These are phyloP conservation scores for Talaromyces sp. DNA, from an alignment of 2,329 filamentous ascomycete species.

Conservation along the genomic window DNA sequence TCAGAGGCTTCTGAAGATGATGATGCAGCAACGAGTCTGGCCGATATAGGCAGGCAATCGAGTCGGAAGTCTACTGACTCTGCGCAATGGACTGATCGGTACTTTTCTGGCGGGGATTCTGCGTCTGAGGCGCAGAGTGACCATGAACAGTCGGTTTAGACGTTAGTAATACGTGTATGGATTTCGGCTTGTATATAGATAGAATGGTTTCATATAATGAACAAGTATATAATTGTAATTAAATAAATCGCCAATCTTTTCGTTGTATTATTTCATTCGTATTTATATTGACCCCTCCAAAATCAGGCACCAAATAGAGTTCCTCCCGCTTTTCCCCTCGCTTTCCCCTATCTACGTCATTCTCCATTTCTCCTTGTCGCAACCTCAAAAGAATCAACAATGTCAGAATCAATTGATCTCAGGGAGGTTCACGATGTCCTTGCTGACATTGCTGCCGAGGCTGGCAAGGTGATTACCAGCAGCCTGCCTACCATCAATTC, in stretches of 20 bases:
- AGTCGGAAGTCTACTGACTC: slow-evolving; percentile 43
- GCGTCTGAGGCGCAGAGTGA: slow-evolving; percentile 30
- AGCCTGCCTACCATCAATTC: slow-evolving; percentile 36
- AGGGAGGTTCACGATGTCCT: slow-evolving; percentile 41
- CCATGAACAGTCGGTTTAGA: slow-evolving; percentile 4
- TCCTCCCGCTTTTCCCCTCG: neutral
- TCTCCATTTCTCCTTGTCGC: neutral
- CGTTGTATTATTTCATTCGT: too few species aligned
- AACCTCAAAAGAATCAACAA: neutral
- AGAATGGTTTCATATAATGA: neutral
- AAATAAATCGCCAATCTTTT: neutral
- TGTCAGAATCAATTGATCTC: slow-evolving; percentile 19
- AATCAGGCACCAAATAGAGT: too few species aligned
- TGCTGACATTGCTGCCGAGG: slow-evolving; percentile 36
- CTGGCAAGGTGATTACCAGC: slow-evolving; percentile 40
- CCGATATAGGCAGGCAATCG: neutral
- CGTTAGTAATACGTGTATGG: neutral
- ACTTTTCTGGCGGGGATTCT: slow-evolving; percentile 52
- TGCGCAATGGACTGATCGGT: slow-evolving; percentile 61
- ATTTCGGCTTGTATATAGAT: neutral
- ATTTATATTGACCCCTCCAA: too few species aligned
- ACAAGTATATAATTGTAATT: neutral
- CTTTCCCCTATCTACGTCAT: neutral
- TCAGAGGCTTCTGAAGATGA: slow-evolving; percentile 25
- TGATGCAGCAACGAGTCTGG: slow-evolving; percentile 21